Evolutionary conservation across 2,329 filamentous ascomycete species (phyloP).

Genomic region (Hypoxylon sp.): DNA sequence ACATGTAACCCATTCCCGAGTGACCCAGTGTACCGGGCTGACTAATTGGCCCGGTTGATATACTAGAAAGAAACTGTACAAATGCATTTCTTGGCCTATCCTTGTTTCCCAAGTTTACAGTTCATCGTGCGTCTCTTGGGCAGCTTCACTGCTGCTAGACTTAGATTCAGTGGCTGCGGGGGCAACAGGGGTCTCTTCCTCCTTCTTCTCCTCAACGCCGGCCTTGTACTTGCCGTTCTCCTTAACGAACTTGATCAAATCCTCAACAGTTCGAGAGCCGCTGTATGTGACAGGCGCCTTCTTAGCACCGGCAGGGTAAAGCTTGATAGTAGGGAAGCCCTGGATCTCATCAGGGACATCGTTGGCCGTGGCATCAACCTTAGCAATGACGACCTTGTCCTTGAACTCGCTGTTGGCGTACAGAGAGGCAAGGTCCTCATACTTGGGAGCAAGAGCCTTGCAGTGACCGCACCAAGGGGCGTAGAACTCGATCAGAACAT

Average conservation of each 20-base stretch:
- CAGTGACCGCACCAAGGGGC: constrained; percentile 99
- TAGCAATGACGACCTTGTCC: constrained; percentile 90
- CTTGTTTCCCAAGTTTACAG: constrained; percentile 67
- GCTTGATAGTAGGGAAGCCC: constrained; percentile 99
- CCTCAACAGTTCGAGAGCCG: constrained; percentile 89
- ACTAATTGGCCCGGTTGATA: constrained; percentile 44
- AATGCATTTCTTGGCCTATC: constrained; percentile 39
- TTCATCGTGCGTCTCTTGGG: constrained; percentile 76
- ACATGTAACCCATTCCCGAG: constrained; percentile 47
- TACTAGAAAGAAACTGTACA: constrained; percentile 50
- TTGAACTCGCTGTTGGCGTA: constrained; percentile 85
- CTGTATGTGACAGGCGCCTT: constrained; percentile 85
- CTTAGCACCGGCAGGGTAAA: constrained; percentile 94
- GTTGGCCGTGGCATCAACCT: constrained; percentile 96
- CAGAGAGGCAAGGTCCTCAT: constrained; percentile 86
- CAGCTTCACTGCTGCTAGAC: constrained; percentile 60
- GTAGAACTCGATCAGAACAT: constrained; percentile 98
- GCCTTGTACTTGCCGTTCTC: constrained; percentile 94
- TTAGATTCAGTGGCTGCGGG: constrained; percentile 67
- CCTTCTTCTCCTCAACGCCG: constrained; percentile 70
- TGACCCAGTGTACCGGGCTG: constrained; percentile 45
- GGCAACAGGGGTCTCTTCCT: constrained; percentile 66
- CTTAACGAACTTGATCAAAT: constrained; percentile 91
- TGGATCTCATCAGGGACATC: constrained; percentile 97
- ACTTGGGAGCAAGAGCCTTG: constrained; percentile 97